phyloP scores from a whole-genome alignment of 768 basidiomycete species.

The Glaciozyma antarctica region DNA sequence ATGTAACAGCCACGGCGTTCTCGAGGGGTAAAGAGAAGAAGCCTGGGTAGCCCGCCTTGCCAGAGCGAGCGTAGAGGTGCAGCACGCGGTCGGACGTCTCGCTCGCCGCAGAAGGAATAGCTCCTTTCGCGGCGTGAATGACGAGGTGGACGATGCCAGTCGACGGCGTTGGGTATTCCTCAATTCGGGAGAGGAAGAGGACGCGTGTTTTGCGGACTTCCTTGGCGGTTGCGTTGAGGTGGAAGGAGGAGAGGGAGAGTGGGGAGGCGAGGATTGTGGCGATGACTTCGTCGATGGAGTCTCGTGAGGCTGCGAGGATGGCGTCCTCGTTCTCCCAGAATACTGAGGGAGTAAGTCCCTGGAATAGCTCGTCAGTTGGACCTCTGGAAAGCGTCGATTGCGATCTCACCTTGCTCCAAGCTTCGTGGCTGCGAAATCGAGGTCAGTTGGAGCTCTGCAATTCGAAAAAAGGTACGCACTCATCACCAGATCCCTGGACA shows the following conservation, averaged over 20 bases:
- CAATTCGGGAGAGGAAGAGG: conserved; percentile 1
- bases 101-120: not conserved
- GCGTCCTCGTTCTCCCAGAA: conserved; percentile 57
- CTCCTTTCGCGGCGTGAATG: not conserved
- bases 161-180: not conserved
- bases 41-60: conserved; percentile 50
- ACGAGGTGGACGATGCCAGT: not conserved
- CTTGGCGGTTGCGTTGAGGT: not conserved
- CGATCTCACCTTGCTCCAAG: conserved; percentile 9
- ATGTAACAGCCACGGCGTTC: conserved; percentile 46
- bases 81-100: not conserved
- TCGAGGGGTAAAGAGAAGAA: conserved; percentile 50
- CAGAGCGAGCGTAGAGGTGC: conserved; percentile 31
- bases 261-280: conserved; percentile 8
- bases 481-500: conserved; percentile 89
- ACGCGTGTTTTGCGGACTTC: conserved; percentile 9
- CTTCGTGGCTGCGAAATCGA: conserved; percentile 27
- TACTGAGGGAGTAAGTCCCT: conserved; percentile 65
- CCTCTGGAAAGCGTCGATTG: not conserved
- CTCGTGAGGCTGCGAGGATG: conserved; percentile 48
- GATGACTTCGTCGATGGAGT: conserved; percentile 49
- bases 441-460: conserved; percentile 59
- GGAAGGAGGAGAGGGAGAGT: not conserved
- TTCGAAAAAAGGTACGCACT: conserved; percentile 49
- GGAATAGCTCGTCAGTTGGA: conserved; percentile 4